A percentile compares a stretch with the other conserved stretches of the same genome.
Conservation (phyloP, 2,329 filamentous ascomycete genomes). For the Epichloe aotearoae region DNA sequence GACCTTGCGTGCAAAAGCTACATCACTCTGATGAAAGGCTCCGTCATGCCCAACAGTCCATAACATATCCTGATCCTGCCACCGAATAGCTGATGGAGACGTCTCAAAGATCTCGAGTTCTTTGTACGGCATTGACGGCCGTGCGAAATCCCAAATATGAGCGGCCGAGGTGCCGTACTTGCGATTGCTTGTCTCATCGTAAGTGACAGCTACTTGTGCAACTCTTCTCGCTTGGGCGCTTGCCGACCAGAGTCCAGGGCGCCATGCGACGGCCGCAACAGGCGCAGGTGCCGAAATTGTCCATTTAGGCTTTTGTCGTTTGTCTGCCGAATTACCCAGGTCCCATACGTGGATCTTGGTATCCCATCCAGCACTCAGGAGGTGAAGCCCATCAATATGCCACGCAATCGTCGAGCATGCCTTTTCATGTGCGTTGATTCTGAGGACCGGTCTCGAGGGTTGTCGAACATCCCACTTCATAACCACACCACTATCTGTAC, state of each 20-base stretch:
- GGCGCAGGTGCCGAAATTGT: constrained; percentile 48
- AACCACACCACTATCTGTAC: constrained; percentile 47
- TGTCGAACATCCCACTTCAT: constrained; percentile 53
- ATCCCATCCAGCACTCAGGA: constrained; percentile 50
- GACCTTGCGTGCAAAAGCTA: constrained; percentile 48
- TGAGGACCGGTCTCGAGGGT: constrained; percentile 36
- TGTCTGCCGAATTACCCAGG: constrained; percentile 43
- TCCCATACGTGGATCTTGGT: constrained; percentile 54
- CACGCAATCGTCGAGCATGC: constrained; percentile 48
- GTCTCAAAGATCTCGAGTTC: constrained; percentile 47
- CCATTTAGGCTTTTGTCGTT: constrained; percentile 51
- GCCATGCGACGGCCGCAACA: constrained; percentile 46
- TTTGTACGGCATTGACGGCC: constrained; percentile 53
- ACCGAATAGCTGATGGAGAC: constrained; percentile 44
- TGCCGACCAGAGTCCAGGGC: constrained; percentile 52
- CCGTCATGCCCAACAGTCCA: constrained; percentile 54
- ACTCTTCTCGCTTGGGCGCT: constrained; percentile 45
- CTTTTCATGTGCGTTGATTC: constrained; percentile 49
- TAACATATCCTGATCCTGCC: constrained; percentile 51
- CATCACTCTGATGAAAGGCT: constrained; percentile 50
- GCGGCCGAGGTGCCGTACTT: constrained; percentile 44
- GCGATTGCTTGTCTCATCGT: constrained; percentile 42
- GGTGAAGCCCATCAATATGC: constrained; percentile 55
- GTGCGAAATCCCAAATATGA: constrained; percentile 56
- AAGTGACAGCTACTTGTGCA: constrained; percentile 48